phyloP scores from a whole-genome alignment of 805 yeast species.

The Wickerhamomyces ciferrii region DNA sequence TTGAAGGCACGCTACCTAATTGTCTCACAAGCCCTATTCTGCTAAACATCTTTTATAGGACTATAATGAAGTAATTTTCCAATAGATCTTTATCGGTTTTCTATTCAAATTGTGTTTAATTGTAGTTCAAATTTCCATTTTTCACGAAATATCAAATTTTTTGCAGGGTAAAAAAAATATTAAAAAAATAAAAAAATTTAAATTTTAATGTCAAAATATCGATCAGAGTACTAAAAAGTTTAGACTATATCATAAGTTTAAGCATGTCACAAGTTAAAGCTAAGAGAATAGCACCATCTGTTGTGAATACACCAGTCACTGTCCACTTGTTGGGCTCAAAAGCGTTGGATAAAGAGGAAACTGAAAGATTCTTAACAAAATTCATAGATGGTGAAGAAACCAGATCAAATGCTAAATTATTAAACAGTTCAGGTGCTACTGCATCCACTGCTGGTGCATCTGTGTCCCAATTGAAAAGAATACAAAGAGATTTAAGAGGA shows the following conservation, averaged over 20 bases:
- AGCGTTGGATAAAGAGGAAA: slow-evolving; percentile 31
- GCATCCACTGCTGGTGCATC: slow-evolving; percentile 23
- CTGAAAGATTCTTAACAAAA: slow-evolving; percentile 39
- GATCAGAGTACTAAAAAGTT: not conserved
- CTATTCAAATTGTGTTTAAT: too few relatives aligned
- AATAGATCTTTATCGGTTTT: too few relatives aligned
- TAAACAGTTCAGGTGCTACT: slow-evolving; percentile 18
- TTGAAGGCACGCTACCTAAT: slow-evolving; percentile 2
- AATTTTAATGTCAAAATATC: too few relatives aligned
- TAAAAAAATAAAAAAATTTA: not conserved
- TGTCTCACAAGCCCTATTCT: slow-evolving; percentile 1
- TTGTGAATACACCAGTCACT: slow-evolving; percentile 21
- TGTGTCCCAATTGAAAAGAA: slow-evolving; percentile 58
- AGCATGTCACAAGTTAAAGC: slow-evolving; percentile 8
- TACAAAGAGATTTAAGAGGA: slow-evolving; percentile 77
- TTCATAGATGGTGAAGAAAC: slow-evolving; percentile 30
- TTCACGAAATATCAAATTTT: not conserved
- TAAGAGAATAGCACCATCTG: slow-evolving; percentile 15
- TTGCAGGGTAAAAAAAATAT: not conserved
- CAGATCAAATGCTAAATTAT: slow-evolving; percentile 9
- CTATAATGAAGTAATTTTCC: too few relatives aligned
- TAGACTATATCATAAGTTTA: not conserved
- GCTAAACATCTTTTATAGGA: not conserved
- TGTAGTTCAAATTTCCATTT: not conserved
- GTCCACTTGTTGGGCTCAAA: slow-evolving; percentile 11